Base-by-base conservation (phyloP, 177 flowering plant genomes). In the Tripterygium wilfordii region DNA sequence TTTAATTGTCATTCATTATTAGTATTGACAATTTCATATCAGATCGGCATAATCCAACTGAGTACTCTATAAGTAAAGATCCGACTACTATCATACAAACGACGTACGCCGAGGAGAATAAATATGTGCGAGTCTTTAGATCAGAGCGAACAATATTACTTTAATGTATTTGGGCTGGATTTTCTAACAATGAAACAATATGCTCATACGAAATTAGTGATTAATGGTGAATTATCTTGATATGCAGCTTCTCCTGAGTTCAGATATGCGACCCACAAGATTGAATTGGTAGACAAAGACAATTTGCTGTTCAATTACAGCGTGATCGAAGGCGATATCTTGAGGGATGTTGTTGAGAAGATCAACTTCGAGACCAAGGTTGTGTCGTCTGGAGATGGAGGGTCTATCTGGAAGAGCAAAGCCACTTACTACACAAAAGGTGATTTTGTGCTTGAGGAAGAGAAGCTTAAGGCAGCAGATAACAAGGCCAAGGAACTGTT, bases 341-440 rank as follows among this genome's bases (percentile, higher is more conserved):
- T 64, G 37, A 22, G 12, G 14, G 49, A 53, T 33, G 36, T 13
- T n/a, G 22, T 63, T 7, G 70, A 67, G 40, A 62, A 58, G 14
- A 57, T 67, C 24, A 16, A 42, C 3, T 39, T 60, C 17, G 67
- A 63, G 15, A 22, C 45, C 24, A 61, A 71, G 55, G 18, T 67
- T 1, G 67, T 38, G 22, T 26, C 60, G 0, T 20, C 44, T 8
- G 15, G 24, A 0, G 46, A 51, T 12, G 67, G 72, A 14, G 73
- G 77, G 17, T 58, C 52, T 13, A 18, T 62, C n/a, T 42, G 56
- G 15, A 72, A 65, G 61, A 56, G 17, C 35, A 53, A 25, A 0
- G 44, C 54, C 49, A 41, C 39, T 28, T 61, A 57, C 30, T 30
- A 53, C 36, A 61, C 61, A 20, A 41, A 22, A 0, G 60, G 35